Base-by-base conservation (phyloP, 495 filamentous ascomycete genomes). In the Lasiosphaeria hispida region DNA sequence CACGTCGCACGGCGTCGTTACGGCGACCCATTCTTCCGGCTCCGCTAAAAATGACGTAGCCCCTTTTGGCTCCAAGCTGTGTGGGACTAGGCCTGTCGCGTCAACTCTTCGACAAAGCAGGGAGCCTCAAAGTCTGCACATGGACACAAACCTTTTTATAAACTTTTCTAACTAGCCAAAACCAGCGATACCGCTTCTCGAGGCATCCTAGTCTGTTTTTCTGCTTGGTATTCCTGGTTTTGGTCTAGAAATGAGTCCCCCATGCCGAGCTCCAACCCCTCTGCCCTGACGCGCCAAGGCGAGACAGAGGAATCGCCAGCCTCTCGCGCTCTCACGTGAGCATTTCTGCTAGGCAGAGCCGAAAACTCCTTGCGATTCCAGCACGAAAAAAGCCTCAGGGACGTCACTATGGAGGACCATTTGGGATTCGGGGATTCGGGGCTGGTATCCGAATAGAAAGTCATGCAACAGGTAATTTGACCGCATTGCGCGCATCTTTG, bases 321-420 rank as follows among this genome's bases (percentile, higher is more conserved):
- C 9, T 10, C n/a, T 45, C 63, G 53, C 63, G 63, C 7, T 6
- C 10, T 62, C 63, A 65, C 63, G 63, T 65, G 63, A 48, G 10
- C 11, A 13, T 1, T 53, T 33, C 37, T 19, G 8, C 4, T 15
- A 17, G 10, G 15, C 39, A 7, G 23, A 19, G 2, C 7, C 35
- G 5, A 43, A 50, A 1, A 10, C 41, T 54, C 47, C 41, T 15
- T 35, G n/a, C 23, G 18, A 47, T 36, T 43, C 30, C 23, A 30
- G 23, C 23, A 30, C 23, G 2, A 30, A 30, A 30, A 30, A 43
- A 23, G 39, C 52, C 38, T n/a, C 39, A 43, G 8, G 38, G 11
- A 23, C 19, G 43, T 35, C 34, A 35, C 19, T 13, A 8, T 23
- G 17, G 30, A 45, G 7, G 17, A 19, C 43, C 43, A 30, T 30